A percentile compares a stretch with the other conserved stretches of the same genome.
These are phyloP conservation scores for Coemansia sp. DNA, from an alignment of 192 early-diverging fungal species.

Conservation along the genomic window DNA sequence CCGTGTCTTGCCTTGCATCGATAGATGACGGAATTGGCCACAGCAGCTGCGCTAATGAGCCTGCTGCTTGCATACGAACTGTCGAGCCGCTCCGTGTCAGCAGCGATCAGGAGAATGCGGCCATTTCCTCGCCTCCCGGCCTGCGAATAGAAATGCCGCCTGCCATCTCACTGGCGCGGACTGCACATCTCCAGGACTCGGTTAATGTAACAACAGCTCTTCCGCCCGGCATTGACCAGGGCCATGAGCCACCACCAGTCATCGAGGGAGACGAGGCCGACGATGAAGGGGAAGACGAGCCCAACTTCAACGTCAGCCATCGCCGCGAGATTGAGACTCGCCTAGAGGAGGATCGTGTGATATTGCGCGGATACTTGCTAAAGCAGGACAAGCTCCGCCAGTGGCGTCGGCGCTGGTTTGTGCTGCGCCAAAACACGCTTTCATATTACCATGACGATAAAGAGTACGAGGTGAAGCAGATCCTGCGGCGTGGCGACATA, in stretches of 20 bases:
- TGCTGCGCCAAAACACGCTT: constrained; percentile 46
- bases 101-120: not conserved
- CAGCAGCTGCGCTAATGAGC: not conserved
- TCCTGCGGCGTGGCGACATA: constrained; percentile 37
- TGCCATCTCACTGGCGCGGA: not conserved
- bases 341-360: constrained; percentile 38
- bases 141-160: constrained; percentile 18
- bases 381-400: constrained; percentile 53
- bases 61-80: not conserved
- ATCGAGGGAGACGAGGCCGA: constrained; percentile 8
- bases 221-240: constrained; percentile 31
- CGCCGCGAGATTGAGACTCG: constrained; percentile 44
- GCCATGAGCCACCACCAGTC: constrained; percentile 28
- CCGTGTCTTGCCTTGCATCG: not conserved
- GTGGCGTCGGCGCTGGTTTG: constrained; percentile 56
- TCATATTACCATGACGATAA: constrained; percentile 49
- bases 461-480: constrained; percentile 52
- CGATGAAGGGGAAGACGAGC: constrained; percentile 34
- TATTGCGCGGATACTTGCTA: constrained; percentile 43
- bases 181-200: not conserved
- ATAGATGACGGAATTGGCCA: not conserved
- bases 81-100: not conserved
- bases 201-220: constrained; percentile 12
- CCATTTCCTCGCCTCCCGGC: constrained; percentile 5
- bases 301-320: constrained; percentile 45